Conservation (phyloP, 805 yeast species). For the Wickerhamiella sorbophila region DNA sequence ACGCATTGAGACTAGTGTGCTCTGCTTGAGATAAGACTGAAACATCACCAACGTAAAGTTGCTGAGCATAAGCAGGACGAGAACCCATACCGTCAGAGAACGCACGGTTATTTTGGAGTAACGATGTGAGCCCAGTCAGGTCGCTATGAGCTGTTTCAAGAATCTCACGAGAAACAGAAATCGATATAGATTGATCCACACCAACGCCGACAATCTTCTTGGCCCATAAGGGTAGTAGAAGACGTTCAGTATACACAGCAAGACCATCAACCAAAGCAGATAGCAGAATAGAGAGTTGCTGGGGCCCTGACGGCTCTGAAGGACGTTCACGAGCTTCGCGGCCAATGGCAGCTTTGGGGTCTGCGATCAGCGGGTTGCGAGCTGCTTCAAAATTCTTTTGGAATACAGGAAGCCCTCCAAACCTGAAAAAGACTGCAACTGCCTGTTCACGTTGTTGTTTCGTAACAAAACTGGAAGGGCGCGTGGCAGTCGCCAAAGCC, state of each 20-base stretch:
- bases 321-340: slow-evolving; percentile 11
- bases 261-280: slow-evolving; percentile 89
- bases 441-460: slow-evolving; percentile 29
- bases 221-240: slow-evolving; percentile 71
- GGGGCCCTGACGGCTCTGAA: background rate
- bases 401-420: slow-evolving; percentile 20
- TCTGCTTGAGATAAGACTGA: slow-evolving; percentile 52
- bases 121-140: slow-evolving; percentile 24
- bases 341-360: slow-evolving; percentile 8
- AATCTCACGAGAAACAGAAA: slow-evolving; percentile 11
- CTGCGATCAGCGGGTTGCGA: slow-evolving; percentile 5
- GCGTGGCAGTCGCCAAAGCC: slow-evolving; percentile 61
- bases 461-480: slow-evolving; percentile 39
- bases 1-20: slow-evolving; percentile 69
- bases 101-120: slow-evolving; percentile 32
- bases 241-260: slow-evolving; percentile 59
- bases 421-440: slow-evolving; percentile 14
- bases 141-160: slow-evolving; percentile 22
- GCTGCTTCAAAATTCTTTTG: slow-evolving; percentile 13
- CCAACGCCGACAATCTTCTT: slow-evolving; percentile 44
- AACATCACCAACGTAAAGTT: slow-evolving; percentile 10
- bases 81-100: slow-evolving; percentile 30
- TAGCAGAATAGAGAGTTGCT: slow-evolving; percentile 39
- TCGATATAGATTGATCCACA: slow-evolving; percentile 2
- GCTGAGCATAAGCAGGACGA: slow-evolving; percentile 9